Base-by-base conservation (phyloP, 2,329 filamentous ascomycete species). In the Sarocladiaceae sp. region DNA sequence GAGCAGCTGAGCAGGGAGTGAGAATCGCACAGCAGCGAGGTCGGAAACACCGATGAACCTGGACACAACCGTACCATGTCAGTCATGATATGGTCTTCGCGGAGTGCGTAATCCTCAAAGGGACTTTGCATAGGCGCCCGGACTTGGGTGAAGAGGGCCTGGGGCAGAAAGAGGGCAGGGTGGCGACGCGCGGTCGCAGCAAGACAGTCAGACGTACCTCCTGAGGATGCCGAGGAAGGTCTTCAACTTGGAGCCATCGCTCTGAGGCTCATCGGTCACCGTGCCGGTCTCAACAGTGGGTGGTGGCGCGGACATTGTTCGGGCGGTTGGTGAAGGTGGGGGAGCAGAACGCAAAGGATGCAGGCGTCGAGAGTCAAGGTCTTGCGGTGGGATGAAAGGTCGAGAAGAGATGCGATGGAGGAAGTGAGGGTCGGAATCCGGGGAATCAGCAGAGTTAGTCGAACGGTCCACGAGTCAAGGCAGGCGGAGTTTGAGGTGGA, bases 31-130 rank as follows among this genome's bases (percentile, higher is more conserved):
- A 46, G 89, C 81, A 47, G 93, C 93, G 58, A 98, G 93, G 67
- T 98, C 93, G 53, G 90, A 76, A 46, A 98, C 93, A 54, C 93
- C 93, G 57, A 97, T 89, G 66, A 97, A 97, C 63, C 91, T 94
- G 64, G 45, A 11, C 19, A 49, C 47, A 48, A 46, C 45, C 41
- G 33, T 46, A 37, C 46, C 45, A 48, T 33, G 53, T 67, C 51
- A 66, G 59, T 46, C 20, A 47, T 6, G 32, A 18, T 33, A 33
- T 15, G 32, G 19, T 29, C n/a, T 15, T 41, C 20, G 23, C 26
- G 6, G 18, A 20, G 15, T 5, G 41, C 20, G 37, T 23, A 12
- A 33, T 21, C 15, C n/a, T n/a, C n/a, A n/a, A n/a, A n/a, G n/a
- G 15, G 5, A n/a, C 7, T 16, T 18, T 33, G 18, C 5, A n/a